A percentile compares a stretch with the other conserved stretches of the same genome.
These are phyloP conservation scores for Halophytophthora polymorphica DNA, from an alignment of 352 stramenopile genomes.

Conservation along the genomic window DNA sequence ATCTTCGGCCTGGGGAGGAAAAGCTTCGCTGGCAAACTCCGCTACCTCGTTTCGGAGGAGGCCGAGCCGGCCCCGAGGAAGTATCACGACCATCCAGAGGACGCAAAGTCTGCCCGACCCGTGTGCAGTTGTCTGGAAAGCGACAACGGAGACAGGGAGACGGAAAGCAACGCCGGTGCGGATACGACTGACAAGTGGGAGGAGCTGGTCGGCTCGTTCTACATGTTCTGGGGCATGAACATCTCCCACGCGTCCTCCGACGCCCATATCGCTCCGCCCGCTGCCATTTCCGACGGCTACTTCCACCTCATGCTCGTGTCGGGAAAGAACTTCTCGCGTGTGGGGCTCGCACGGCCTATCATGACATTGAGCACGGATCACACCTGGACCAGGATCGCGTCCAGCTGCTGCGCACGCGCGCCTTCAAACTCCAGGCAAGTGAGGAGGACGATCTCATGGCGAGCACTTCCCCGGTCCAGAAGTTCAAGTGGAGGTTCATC, in stretches of 20 bases:
- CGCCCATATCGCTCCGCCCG: constrained; percentile 39
- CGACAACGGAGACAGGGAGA: constrained; percentile 4
- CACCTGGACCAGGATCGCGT: constrained; percentile 41
- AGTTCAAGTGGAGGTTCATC: constrained; percentile 48
- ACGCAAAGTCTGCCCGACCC: constrained; percentile 13
- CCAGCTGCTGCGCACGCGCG: constrained; percentile 58
- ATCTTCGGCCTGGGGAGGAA: constrained; percentile 37
- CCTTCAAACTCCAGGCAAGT: constrained; percentile 39
- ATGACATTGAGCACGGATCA: constrained; percentile 47
- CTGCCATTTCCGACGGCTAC: constrained; percentile 53
- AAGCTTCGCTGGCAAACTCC: constrained; percentile 35
- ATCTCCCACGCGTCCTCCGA: constrained; percentile 47
- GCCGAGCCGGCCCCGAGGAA: constrained; percentile 26
- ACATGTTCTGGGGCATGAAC: constrained; percentile 65
- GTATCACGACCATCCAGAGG: constrained; percentile 30
- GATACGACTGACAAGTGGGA: constrained; percentile 21
- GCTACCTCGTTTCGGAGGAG: constrained; percentile 33
- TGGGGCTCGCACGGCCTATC: constrained; percentile 41
- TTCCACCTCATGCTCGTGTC: constrained; percentile 56
- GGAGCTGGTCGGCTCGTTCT: constrained; percentile 45
- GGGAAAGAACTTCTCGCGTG: constrained; percentile 30
- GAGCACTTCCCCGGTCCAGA: constrained; percentile 47
- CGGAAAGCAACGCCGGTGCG: constrained; percentile 3
- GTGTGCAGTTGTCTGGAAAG: constrained; percentile 22
- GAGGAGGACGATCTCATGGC: constrained; percentile 35